Conservation (phyloP, 176 grass and related monocot genomes). For the Puya raimondii region DNA sequence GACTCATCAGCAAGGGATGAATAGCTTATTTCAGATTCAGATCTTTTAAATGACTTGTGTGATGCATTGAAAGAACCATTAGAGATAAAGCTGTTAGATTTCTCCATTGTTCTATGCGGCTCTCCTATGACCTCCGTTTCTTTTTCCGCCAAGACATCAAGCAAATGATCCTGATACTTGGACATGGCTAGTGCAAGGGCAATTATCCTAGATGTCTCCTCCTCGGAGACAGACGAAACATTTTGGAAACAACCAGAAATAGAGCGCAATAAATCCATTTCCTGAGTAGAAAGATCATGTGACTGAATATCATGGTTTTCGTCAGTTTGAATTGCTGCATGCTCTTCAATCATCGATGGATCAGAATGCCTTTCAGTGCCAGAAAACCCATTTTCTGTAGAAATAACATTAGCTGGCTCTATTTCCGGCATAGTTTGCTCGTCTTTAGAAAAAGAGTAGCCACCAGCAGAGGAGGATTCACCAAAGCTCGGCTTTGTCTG, state of each 20-base stretch:
- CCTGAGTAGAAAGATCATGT: too few species aligned
- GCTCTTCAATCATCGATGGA: too few species aligned
- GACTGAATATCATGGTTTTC: too few species aligned
- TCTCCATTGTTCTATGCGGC: conserved; percentile 41
- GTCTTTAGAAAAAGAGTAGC: conserved; percentile 1
- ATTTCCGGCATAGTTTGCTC: conserved; percentile 8
- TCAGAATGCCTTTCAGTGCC: neutral
- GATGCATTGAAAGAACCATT: conserved; percentile 27
- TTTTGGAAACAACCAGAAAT: conserved; percentile 24
- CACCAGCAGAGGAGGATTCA: neutral
- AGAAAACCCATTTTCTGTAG: conserved; percentile 61
- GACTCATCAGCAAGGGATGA: conserved; percentile 39
- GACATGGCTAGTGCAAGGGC: conserved; percentile 42
- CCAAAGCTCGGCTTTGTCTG: conserved; percentile 18
- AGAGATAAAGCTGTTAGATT: conserved; percentile 56
- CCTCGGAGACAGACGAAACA: conserved; percentile 54
- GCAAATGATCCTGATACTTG: too few species aligned
- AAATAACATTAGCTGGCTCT: conserved; percentile 3
- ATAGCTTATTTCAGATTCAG: conserved; percentile 39
- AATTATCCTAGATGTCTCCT: conserved; percentile 95
- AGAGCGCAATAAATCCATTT: conserved; percentile 44
- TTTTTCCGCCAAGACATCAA: too few species aligned
- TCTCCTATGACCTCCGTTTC: neutral
- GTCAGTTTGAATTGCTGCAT: too few species aligned
- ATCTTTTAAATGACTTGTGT: conserved; percentile 56